phyloP scores from a whole-genome alignment of 805 yeast genomes.

The Hanseniaspora thailandica region DNA sequence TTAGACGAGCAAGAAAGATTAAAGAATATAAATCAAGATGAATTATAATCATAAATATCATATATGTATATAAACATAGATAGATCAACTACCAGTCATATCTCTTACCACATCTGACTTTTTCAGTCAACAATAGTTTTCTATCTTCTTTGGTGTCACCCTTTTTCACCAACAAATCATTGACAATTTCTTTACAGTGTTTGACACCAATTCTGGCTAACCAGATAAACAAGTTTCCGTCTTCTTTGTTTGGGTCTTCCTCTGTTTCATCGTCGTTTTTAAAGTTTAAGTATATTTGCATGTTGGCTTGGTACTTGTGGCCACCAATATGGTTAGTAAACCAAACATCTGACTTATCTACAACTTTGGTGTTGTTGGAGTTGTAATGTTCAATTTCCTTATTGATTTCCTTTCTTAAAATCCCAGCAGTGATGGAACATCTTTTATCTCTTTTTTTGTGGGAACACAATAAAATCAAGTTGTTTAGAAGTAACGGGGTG shows the following conservation, averaged over 20 bases:
- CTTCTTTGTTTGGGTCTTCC: background rate
- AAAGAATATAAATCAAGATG: background rate
- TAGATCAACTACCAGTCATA: conserved; percentile 40
- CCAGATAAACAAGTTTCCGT: conserved; percentile 58
- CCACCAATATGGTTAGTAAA: conserved; percentile 89
- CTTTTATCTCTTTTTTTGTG: conserved; percentile 84
- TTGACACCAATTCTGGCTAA: conserved; percentile 73
- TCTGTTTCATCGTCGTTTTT: conserved; percentile 28
- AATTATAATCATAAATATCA: background rate
- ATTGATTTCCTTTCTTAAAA: conserved; percentile 71
- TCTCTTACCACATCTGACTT: conserved; percentile 41
- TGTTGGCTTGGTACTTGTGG: conserved; percentile 87
- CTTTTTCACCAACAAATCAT: conserved; percentile 50
- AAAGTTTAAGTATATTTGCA: conserved; percentile 53
- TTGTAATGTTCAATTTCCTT: conserved; percentile 18
- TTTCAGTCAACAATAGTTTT: conserved; percentile 59
- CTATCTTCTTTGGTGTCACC: conserved; percentile 38
- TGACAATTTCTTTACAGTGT: conserved; percentile 63
- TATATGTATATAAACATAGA: background rate
- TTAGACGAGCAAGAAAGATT: conserved; percentile 8
- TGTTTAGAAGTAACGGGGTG: conserved; percentile 26
- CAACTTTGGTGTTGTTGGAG: background rate
- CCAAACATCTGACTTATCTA: conserved; percentile 31
- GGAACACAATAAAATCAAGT: conserved; percentile 64
- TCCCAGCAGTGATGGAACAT: conserved; percentile 90